Evolutionary conservation across 768 basidiomycete genomes (phyloP), one percentile per base, ranked within the genome.

Genomic region (Omphalotus guepiniiformis): DNA sequence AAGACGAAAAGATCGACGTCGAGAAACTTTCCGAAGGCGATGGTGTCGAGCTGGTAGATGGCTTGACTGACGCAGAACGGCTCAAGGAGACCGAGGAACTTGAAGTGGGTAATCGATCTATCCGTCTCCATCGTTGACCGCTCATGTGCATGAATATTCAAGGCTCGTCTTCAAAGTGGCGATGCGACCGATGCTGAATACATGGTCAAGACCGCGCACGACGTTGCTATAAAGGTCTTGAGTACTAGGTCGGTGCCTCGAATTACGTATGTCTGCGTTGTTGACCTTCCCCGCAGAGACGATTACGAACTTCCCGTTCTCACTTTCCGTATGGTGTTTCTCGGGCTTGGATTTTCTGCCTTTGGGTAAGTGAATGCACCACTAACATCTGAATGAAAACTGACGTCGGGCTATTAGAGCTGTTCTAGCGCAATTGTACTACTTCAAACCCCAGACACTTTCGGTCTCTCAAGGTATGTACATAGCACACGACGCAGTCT

Each of bases 261-360:
- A 15, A 25, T n/a, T 36, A 13, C 29, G 19, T 43, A 43, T 34
- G 40, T 21, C 22, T 21, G 39, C 27, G 22, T 35, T 38, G 19
- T 22, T 38, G 39, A 38, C 28, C 35, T 25, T 59, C 63, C 13
- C 57, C 59, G 1, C 55, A 58, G 57, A 9, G 70, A 72, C 47
- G 70, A 72, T 39, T 65, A 68, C 9, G 60, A 61, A 22, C 58
- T 65, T 27, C 65, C 62, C 5, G 53, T 65, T 6, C 54, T 68
- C 42, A 71, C 70, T n/a, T 71, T 72, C 60, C 63, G 70, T 23
- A 64, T 67, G 12, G 56, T 67, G 54, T 60, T 72, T 59, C 62
- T 72, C 15, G 67, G 67, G 22, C 57, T 69, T 38, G 70, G 69
- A 26, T 65, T 72, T 51, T 64, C 66, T 22, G 62, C 66, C 9